phyloP scores from a whole-genome alignment of 2,329 filamentous ascomycete genomes.

The Curvularia hawaiiensis region DNA sequence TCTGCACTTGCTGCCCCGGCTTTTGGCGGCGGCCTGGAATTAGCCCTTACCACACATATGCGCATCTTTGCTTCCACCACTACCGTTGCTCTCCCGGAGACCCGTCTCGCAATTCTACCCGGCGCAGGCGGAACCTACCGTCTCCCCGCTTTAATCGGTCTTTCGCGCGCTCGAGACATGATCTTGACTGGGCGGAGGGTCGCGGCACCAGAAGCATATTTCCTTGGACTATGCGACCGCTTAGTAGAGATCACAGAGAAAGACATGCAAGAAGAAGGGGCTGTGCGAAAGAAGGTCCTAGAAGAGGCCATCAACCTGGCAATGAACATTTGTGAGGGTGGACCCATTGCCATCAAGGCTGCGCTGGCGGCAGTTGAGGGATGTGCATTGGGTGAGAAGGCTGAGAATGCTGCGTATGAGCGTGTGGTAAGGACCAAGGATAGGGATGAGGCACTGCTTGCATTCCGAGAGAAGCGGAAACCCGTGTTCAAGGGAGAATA shows the following conservation, averaged over 20 bases:
- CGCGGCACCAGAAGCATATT: slow-evolving; percentile 83
- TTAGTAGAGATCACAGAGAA: slow-evolving; percentile 77
- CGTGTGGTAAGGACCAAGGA: slow-evolving; percentile 84
- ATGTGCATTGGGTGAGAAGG: slow-evolving; percentile 68
- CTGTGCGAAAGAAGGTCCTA: slow-evolving; percentile 70
- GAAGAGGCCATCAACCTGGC: slow-evolving; percentile 79
- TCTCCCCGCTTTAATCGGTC: slow-evolving; percentile 79
- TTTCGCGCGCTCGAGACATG: slow-evolving; percentile 82
- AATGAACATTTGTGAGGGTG: slow-evolving; percentile 85
- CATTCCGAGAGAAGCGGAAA: slow-evolving; percentile 79
- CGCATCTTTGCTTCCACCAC: slow-evolving; percentile 84
- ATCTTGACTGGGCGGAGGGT: slow-evolving; percentile 90
- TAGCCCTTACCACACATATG: slow-evolving; percentile 87
- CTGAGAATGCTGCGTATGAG: slow-evolving; percentile 89
- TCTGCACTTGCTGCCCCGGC: slow-evolving; percentile 84
- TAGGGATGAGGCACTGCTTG: slow-evolving; percentile 82
- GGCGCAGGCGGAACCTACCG: slow-evolving; percentile 93
- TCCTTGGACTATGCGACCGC: slow-evolving; percentile 87
- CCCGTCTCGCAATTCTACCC: slow-evolving; percentile 89
- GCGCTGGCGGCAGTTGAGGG: slow-evolving; percentile 78
- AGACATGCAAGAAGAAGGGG: slow-evolving; percentile 54
- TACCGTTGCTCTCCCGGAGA: slow-evolving; percentile 84
- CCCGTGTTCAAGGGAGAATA: slow-evolving; percentile 66
- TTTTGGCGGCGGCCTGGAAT: slow-evolving; percentile 90
- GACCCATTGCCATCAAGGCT: slow-evolving; percentile 79